These are phyloP conservation scores for Parascedosporium putredinis DNA, from an alignment of 2,329 filamentous ascomycete species.

Conservation along the genomic window DNA sequence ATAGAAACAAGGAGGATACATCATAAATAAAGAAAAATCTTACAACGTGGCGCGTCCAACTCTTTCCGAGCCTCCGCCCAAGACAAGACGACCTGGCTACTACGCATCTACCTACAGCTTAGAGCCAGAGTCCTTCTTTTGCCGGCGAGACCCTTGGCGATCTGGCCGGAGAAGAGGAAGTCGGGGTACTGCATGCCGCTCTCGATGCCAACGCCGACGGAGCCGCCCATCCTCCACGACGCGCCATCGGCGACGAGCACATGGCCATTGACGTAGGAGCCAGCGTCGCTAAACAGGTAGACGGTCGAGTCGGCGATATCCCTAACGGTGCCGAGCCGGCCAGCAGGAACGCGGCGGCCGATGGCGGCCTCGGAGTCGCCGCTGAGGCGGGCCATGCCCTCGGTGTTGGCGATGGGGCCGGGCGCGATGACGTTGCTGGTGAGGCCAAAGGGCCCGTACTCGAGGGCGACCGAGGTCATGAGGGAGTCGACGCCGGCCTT, in stretches of 20 bases:
- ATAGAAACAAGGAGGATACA: too few species aligned
- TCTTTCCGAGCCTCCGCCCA: too few species aligned
- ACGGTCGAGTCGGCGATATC: conserved; percentile 92
- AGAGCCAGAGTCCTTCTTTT: conserved; percentile 31
- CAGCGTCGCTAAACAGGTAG: conserved; percentile 77
- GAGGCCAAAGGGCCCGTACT: conserved; percentile 80
- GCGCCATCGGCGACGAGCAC: conserved; percentile 63
- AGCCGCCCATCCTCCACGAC: conserved; percentile 42
- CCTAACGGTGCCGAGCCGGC: conserved; percentile 66
- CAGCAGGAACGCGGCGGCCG: conserved; percentile 52
- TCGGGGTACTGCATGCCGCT: conserved; percentile 41
- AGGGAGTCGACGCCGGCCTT: conserved; percentile 88
- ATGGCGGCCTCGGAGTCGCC: conserved; percentile 24
- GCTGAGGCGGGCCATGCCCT: conserved; percentile 60
- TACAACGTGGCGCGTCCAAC: too few species aligned
- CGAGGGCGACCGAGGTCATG: conserved; percentile 67
- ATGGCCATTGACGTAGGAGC: conserved; percentile 77
- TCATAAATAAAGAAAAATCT: too few species aligned
- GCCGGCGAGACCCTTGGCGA: conserved; percentile 23
- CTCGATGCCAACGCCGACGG: conserved; percentile 35
- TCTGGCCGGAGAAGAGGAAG: conserved; percentile 27
- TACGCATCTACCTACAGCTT: conserved; percentile 4
- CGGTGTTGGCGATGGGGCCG: conserved; percentile 75
- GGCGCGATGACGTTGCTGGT: conserved; percentile 84
- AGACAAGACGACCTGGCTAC: not conserved